Conservation (phyloP, 306 rosid species). For the Corylus heterophylla region DNA sequence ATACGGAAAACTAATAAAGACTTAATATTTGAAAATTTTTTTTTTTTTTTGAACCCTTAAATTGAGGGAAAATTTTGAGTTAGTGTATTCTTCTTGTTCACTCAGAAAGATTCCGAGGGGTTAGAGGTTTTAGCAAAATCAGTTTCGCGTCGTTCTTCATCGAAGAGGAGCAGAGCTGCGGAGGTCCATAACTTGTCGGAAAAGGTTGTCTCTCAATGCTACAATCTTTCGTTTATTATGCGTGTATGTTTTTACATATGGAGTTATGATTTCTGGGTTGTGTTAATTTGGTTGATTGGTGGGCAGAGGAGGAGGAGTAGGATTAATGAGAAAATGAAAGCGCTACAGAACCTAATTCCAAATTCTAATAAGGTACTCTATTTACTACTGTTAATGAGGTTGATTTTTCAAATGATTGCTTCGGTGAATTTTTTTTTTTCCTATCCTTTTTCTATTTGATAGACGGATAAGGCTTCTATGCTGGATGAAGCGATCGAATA, state of each 20-base stretch:
- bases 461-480: conserved; percentile 99
- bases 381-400: conserved; percentile 6
- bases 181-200: conserved; percentile 95
- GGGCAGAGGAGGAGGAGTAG: conserved; percentile 89
- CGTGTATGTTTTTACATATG: not conserved
- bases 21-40: too few species aligned
- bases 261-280: conserved; percentile 21
- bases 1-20: too few species aligned
- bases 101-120: conserved; percentile 53
- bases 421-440: not conserved
- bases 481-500: conserved; percentile 92
- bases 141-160: conserved; percentile 56
- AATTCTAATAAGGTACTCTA: conserved; percentile 84
- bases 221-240: not conserved
- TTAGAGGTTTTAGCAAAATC: conserved; percentile 48
- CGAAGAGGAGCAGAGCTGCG: conserved; percentile 87
- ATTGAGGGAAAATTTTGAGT: conserved; percentile 18
- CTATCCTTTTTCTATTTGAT: conserved; percentile 19
- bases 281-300: conserved; percentile 29
- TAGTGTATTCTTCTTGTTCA: conserved; percentile 19
- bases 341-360: conserved; percentile 87
- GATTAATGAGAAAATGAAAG: conserved; percentile 96
- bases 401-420: conserved; percentile 1
- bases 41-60: not conserved
- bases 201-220: conserved; percentile 53